Evolutionary conservation across 441 rosid genomes (phyloP).

Genomic region (Pelargonium fulgidum): DNA sequence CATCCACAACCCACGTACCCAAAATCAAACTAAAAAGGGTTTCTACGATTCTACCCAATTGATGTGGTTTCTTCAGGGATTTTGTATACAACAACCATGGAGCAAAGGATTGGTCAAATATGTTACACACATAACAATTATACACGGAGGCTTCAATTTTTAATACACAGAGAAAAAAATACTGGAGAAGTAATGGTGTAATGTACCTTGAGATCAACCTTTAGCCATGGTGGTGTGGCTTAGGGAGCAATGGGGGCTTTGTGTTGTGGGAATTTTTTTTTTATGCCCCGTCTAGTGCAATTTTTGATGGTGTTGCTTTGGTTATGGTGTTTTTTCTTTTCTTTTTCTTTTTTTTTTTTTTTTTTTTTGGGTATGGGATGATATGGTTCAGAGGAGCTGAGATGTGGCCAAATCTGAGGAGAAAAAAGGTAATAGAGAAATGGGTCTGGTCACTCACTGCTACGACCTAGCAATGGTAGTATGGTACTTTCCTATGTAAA

Average conservation of each 20-base stretch:
- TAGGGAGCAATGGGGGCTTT: neutral
- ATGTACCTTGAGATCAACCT: conserved; percentile 11
- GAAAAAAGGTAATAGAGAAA: neutral
- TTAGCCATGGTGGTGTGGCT: conserved; percentile 10
- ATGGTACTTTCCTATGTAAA: conserved; percentile 19
- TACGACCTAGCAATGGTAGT: conserved; percentile 2
- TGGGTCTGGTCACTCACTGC: neutral
- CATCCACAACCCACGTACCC: conserved; percentile 7
- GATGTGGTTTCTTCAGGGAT: neutral
- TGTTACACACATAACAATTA: neutral
- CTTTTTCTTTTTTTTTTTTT: neutral
- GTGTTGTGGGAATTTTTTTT: conserved; percentile 1
- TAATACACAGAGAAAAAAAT: neutral
- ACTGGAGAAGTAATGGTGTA: neutral
- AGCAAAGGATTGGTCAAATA: neutral
- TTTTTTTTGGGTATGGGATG: neutral
- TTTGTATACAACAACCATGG: neutral
- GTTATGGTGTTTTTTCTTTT: neutral
- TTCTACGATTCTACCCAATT: neutral
- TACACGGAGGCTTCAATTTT: neutral
- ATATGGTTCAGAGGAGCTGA: neutral
- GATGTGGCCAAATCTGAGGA: conserved; percentile 10
- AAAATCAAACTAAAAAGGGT: conserved; percentile 5
- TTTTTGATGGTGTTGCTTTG: neutral
- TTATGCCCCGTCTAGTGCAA: conserved; percentile 4